phyloP scores from a whole-genome alignment of 1,139 yeast genomes.

The Petasospora fabianii region DNA sequence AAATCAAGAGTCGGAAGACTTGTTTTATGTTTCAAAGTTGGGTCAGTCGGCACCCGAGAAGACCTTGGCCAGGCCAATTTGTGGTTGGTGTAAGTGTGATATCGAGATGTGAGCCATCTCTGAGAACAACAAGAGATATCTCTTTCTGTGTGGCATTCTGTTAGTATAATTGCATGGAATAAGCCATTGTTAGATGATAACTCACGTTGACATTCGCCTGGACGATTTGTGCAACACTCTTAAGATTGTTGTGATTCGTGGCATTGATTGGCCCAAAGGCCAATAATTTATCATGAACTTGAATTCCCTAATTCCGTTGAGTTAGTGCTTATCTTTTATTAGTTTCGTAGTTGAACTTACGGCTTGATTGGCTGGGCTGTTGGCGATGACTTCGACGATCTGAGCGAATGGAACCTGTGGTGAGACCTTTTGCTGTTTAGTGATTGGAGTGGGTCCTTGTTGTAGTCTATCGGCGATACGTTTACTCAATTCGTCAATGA shows the following conservation, averaged over 20 bases:
- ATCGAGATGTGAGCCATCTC: slow-evolving; percentile 5
- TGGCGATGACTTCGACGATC: slow-evolving; percentile 42
- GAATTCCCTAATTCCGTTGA: slow-evolving; percentile 28
- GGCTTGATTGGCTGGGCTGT: slow-evolving; percentile 48
- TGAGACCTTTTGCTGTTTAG: slow-evolving; percentile 27
- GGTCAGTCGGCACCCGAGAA: slow-evolving; percentile 59
- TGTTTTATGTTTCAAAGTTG: slow-evolving; percentile 7
- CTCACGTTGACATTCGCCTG: slow-evolving; percentile 13
- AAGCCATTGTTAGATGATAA: background rate
- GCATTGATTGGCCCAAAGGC: slow-evolving; percentile 53
- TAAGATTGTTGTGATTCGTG: slow-evolving; percentile 19
- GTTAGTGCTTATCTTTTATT: slow-evolving; percentile 6
- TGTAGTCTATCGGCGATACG: slow-evolving; percentile 22
- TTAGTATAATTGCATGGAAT: background rate
- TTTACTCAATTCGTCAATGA: slow-evolving; percentile 43
- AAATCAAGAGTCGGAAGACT: slow-evolving; percentile 11
- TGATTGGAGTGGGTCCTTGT: slow-evolving; percentile 22
- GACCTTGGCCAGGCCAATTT: slow-evolving; percentile 69
- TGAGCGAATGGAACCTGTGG: slow-evolving; percentile 57
- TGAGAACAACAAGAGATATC: slow-evolving; percentile 2
- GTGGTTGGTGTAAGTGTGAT: slow-evolving; percentile 45
- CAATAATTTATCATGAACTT: slow-evolving; percentile 45
- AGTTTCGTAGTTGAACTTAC: slow-evolving; percentile 10
- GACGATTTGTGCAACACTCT: slow-evolving; percentile 35
- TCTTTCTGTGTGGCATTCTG: background rate